Percentiles rank a stretch among this genome's conserved stretches.
phyloP scores from a whole-genome alignment of 1,284 basidiomycete species.

The Rhodotorula sp. region DNA sequence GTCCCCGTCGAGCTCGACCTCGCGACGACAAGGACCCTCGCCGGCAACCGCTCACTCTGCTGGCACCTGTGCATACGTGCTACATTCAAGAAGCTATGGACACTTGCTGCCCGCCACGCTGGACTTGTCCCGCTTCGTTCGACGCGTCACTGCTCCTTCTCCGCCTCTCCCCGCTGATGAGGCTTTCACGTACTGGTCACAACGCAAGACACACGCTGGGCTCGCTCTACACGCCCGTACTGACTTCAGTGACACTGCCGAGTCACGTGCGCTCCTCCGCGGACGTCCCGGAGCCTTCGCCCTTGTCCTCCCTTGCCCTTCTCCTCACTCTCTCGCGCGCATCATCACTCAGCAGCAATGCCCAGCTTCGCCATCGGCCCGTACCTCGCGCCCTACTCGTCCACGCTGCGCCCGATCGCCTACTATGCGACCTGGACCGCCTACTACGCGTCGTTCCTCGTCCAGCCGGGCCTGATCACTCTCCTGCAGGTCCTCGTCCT shows the following conservation, averaged over 20 bases:
- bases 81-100: too few relatives aligned
- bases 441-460: constrained; percentile 17
- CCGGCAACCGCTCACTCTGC: too few relatives aligned
- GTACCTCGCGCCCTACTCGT: constrained; percentile 16
- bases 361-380: constrained; percentile 14
- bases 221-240: too few relatives aligned
- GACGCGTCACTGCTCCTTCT: too few relatives aligned
- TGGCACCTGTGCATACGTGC: background rate
- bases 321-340: background rate
- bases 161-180: too few relatives aligned
- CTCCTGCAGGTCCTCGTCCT: constrained; percentile 25
- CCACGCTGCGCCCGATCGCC: constrained; percentile 4
- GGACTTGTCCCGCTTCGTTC: too few relatives aligned
- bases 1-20: background rate
- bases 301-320: background rate
- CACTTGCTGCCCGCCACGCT: too few relatives aligned
- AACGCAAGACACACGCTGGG: too few relatives aligned
- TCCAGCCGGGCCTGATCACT: constrained; percentile 29
- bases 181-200: too few relatives aligned
- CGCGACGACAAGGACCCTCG: background rate
- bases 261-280: too few relatives aligned
- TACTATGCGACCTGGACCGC: constrained; percentile 16
- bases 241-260: too few relatives aligned
- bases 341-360: background rate
- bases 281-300: too few relatives aligned